Percentiles rank a stretch among this genome's conserved stretches.
phyloP scores from a whole-genome alignment of 495 filamentous ascomycete genomes.

The Oidiodendron maius region DNA sequence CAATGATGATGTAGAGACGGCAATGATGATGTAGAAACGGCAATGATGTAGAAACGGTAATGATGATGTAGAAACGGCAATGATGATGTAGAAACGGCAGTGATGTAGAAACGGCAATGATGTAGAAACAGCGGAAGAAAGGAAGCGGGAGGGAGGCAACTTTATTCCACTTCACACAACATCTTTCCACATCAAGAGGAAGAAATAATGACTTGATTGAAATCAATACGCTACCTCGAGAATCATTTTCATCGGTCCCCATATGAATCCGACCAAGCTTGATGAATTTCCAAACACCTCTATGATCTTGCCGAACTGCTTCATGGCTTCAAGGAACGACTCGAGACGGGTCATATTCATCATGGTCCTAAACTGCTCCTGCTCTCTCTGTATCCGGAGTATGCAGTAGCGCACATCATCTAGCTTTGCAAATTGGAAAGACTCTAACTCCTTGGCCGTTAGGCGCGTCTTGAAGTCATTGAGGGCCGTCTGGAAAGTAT shows the following conservation, averaged over 20 bases:
- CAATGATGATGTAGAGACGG: too few relatives aligned
- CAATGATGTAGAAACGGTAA: too few relatives aligned
- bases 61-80: too few relatives aligned
- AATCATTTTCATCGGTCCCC: slow-evolving; percentile 29
- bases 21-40: too few relatives aligned
- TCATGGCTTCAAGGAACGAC: slow-evolving; percentile 36
- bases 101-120: too few relatives aligned
- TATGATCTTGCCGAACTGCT: slow-evolving; percentile 31
- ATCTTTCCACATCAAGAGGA: too few relatives aligned
- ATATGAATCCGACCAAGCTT: slow-evolving; percentile 32
- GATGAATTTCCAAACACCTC: slow-evolving; percentile 29
- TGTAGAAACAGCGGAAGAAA: too few relatives aligned
- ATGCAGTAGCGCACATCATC: slow-evolving; percentile 16
- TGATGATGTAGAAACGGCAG: neutral
- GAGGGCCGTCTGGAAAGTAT: slow-evolving; percentile 9
- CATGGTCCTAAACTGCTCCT: slow-evolving; percentile 26
- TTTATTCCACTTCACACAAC: too few relatives aligned
- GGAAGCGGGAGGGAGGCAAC: neutral
- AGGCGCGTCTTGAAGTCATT: slow-evolving; percentile 7
- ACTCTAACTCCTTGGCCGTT: slow-evolving; percentile 6
- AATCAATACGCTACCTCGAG: slow-evolving; percentile 20
- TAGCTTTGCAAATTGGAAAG: slow-evolving; percentile 13
- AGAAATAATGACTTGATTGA: too few relatives aligned
- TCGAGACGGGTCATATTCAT: slow-evolving; percentile 31
- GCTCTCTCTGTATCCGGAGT: slow-evolving; percentile 28